Evolutionary conservation across 1,139 yeast species (phyloP).

Genomic region (Yamadazyma blattariae): DNA sequence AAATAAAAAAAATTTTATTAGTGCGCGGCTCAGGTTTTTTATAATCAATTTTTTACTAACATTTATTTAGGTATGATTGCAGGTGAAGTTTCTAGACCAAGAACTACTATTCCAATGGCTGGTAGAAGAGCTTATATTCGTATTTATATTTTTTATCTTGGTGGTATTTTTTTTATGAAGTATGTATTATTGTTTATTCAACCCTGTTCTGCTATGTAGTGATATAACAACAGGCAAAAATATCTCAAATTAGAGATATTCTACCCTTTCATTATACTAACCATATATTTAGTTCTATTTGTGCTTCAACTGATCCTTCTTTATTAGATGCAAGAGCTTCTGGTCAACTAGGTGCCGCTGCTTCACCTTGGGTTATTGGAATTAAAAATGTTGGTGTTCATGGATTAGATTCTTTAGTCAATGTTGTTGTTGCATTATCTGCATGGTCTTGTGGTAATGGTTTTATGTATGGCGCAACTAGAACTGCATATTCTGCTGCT

Average conservation of each 20-base stretch:
- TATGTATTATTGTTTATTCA: too few species aligned
- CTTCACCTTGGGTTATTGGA: conserved; percentile 42
- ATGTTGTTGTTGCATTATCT: conserved; percentile 31
- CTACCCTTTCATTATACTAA: too few species aligned
- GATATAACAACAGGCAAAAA: too few species aligned
- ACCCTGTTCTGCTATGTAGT: too few species aligned
- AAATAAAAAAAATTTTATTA: too few species aligned
- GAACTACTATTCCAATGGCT: conserved; percentile 32
- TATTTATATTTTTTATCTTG: conserved; percentile 33
- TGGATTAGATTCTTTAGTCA: conserved; percentile 35
- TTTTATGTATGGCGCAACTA: conserved; percentile 33
- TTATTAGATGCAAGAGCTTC: conserved; percentile 18
- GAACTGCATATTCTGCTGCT: conserved; percentile 34
- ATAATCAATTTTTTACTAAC: too few species aligned
- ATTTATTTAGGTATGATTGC: too few species aligned
- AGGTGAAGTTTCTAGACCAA: conserved; percentile 31
- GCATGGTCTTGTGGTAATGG: conserved; percentile 43
- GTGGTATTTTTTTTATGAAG: conserved; percentile 39
- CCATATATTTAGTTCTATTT: too few species aligned
- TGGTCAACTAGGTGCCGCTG: conserved; percentile 30
- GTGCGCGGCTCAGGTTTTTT: too few species aligned
- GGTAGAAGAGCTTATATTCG: conserved; percentile 35
- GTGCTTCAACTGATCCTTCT: conserved; percentile 31
- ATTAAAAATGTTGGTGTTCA: conserved; percentile 32
- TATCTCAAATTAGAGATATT: too few species aligned